A percentile compares a stretch with the other conserved stretches of the same genome.
Conservation (phyloP, 2,329 filamentous ascomycete species). For the Fusarium sarcochroum region DNA sequence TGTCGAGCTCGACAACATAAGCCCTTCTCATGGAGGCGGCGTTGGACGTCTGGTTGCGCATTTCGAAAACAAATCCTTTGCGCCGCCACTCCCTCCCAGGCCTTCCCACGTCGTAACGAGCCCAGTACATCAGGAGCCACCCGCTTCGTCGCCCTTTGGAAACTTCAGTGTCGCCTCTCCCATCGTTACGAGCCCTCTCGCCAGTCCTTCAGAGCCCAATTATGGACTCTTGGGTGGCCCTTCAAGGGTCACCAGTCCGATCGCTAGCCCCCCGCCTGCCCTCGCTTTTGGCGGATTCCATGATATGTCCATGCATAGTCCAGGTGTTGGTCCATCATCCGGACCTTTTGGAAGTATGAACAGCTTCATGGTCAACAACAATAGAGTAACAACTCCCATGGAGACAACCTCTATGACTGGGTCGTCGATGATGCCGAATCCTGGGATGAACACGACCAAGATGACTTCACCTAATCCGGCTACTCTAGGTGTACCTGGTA, state of each 20-base stretch:
- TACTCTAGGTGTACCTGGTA: conserved; percentile 49
- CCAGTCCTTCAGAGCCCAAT: conserved; percentile 51
- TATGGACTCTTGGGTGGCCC: conserved; percentile 52
- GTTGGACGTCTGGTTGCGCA: conserved; percentile 58
- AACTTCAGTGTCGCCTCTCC: conserved; percentile 50
- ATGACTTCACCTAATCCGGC: conserved; percentile 33
- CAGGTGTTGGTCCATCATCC: conserved; percentile 46
- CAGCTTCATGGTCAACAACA: conserved; percentile 50
- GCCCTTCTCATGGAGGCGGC: conserved; percentile 47
- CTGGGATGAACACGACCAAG: conserved; percentile 45
- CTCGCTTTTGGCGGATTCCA: conserved; percentile 53
- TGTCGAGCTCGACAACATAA: conserved; percentile 50
- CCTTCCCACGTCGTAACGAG: conserved; percentile 50
- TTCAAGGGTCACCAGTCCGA: conserved; percentile 52
- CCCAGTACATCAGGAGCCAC: conserved; percentile 45
- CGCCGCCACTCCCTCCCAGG: conserved; percentile 55
- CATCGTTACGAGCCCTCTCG: conserved; percentile 52
- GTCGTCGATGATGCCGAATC: conserved; percentile 42
- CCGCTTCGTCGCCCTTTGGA: conserved; percentile 52
- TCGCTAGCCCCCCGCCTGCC: conserved; percentile 50
- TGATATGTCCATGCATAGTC: conserved; percentile 50
- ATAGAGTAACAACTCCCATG: conserved; percentile 49
- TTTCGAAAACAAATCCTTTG: conserved; percentile 58
- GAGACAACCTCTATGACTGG: conserved; percentile 45
- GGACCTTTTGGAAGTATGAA: conserved; percentile 53